Base-by-base conservation (phyloP, 169 alveolate species). In the Haemoproteus tartakovskyi region DNA sequence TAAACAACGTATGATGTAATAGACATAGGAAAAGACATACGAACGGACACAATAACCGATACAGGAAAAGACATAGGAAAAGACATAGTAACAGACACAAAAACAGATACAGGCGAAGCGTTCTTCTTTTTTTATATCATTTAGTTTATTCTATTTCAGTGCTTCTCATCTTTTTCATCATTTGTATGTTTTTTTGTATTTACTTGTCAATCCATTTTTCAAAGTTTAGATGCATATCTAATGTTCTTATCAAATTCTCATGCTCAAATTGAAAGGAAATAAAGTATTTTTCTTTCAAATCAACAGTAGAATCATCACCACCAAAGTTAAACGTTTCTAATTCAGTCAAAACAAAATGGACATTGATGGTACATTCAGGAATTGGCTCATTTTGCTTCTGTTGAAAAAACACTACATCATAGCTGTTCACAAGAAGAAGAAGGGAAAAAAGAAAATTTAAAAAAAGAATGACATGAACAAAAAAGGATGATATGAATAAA, bases 181-280 rank as follows among this genome's bases (percentile, higher is more conserved):
- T 1, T 50, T 4, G n/a, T 16, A 50, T 22, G 11, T 6, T 50
- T 24, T 50, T 50, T 24, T 41, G n/a, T n/a, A 33, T 33, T 40
- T 67, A 70, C 84, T 70, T 70, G 48, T 70, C 84, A 36, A 70
- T 70, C 84, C 84, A 70, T 21, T 70, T 78, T 37, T 70, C 84
- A 38, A 16, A 70, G 30, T 70, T 57, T 36, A 70, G 40, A 29
- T 60, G 33, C 84, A 70, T 70, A 48, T 70, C 62, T 60, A 57
- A 19, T 19, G 84, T 70, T 26, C 84, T 29, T 11, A 36, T 48
- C 45, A 70, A 45, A 29, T 27, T 54, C 22, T 70, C 84, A 36
- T 70, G 54, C 50, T 70, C 84, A 33, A 70, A 70, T 40, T 54
- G 54, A 60, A 56, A 70, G 16, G 84, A 11, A 5, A 70, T 62